Base-by-base conservation (phyloP, 495 filamentous ascomycete genomes). In the Aspergillus hancockii region DNA sequence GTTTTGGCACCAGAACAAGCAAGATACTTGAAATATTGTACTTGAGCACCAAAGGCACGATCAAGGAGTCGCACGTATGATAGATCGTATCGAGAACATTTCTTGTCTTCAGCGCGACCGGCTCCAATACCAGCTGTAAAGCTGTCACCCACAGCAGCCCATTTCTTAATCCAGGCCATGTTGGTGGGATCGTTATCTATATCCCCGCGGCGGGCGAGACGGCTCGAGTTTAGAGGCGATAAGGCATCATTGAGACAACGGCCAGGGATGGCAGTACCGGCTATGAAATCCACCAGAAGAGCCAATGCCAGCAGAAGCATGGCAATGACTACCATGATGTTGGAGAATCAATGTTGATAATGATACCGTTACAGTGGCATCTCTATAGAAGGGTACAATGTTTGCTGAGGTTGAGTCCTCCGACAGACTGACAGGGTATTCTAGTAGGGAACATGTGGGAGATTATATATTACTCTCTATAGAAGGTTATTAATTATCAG, bases 111-210 rank as follows among this genome's bases (percentile, higher is more conserved):
- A 4, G 51, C 36, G 9, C 51, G 23, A 12, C 71, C 71, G 14
- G 67, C 58, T 6, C 71, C 71, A 57, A 74, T 74, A 19, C 71
- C 71, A 4, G 71, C 69, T 7, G 67, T 74, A 54, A 60, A 74
- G 43, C 64, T 67, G 61, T 74, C 71, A 16, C 71, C 71, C 8
- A 74, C 40, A 19, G 71, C 71, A 4, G 67, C 71, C 67, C 65
- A 74, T 1, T 53, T 52, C 28, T 62, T 47, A 6, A 72, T 58
- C 63, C 65, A 74, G 38, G 46, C 13, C 22, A 70, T 63, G 50
- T 71, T 63, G 16, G 23, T 59, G 4, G 61, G 49, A 7, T 61
- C 31, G 28, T 46, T 12, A 6, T n/a, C 10, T n/a, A 52, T 49
- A 10, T 46, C 45, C 1, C 54, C n/a, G n/a, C n/a, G 43, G 9